Percentiles rank a stretch among this genome's conserved stretches.
Conservation (phyloP, 1,284 basidiomycete species). For the Pseudozyma hubeiensis region DNA sequence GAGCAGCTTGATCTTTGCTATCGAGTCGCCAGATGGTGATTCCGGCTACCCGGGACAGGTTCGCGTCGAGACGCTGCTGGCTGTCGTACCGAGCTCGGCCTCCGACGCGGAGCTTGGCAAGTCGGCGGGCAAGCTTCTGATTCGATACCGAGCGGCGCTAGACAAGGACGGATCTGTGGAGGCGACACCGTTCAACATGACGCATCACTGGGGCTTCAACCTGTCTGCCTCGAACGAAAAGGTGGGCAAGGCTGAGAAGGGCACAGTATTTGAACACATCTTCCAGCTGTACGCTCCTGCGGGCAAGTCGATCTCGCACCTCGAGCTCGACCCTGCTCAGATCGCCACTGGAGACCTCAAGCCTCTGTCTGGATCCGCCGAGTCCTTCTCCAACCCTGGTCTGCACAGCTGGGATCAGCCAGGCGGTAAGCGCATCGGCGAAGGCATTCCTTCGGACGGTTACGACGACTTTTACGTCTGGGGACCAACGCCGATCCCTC, state of each 20-base stretch:
- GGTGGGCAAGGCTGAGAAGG: conserved; percentile 37
- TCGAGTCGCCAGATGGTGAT: conserved; percentile 56
- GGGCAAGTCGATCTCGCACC: conserved; percentile 41
- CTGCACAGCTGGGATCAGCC: conserved; percentile 46
- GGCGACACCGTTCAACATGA: conserved; percentile 64
- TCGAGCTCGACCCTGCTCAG: conserved; percentile 46
- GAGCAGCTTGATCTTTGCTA: conserved; percentile 49
- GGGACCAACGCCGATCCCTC: conserved; percentile 36
- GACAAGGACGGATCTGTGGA: conserved; percentile 28
- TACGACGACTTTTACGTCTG: conserved; percentile 66
- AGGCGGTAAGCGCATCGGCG: conserved; percentile 41
- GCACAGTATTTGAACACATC: conserved; percentile 45
- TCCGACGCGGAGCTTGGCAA: conserved; percentile 31
- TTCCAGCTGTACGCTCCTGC: conserved; percentile 41
- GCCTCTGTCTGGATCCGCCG: conserved; percentile 5
- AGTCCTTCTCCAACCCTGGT: conserved; percentile 37
- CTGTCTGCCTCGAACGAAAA: conserved; percentile 40
- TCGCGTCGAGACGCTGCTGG: conserved; percentile 56
- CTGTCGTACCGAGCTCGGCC: conserved; percentile 31
- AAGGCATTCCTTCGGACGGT: conserved; percentile 35
- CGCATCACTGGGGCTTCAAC: conserved; percentile 68
- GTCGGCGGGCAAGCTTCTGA: conserved; percentile 45
- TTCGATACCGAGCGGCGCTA: conserved; percentile 60
- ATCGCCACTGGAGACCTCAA: conserved; percentile 54
- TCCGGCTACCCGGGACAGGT: conserved; percentile 60